Conservation (phyloP, 192 early-diverging fungal species). For the Backusella liffmaniae region DNA sequence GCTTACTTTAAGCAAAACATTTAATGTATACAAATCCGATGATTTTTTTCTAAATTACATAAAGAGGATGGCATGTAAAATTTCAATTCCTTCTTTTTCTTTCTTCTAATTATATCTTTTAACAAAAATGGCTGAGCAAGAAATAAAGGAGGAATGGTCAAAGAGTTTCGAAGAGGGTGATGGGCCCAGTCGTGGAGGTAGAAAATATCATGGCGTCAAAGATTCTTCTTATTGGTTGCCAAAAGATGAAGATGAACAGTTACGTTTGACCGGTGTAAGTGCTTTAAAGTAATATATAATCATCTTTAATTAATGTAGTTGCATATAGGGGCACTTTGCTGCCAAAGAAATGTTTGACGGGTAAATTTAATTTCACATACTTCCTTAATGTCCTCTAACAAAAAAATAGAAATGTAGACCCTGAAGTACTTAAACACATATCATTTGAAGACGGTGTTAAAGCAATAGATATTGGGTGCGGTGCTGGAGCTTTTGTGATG, state of each 20-base stretch:
- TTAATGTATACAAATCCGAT: not conserved
- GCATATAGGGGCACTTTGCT: slow-evolving; percentile 23
- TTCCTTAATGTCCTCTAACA: not conserved
- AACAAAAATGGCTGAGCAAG: too few species aligned
- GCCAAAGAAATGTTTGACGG: slow-evolving; percentile 24
- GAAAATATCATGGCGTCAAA: slow-evolving; percentile 27
- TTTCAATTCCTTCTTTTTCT: not conserved
- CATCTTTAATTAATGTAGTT: not conserved
- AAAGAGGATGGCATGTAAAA: not conserved
- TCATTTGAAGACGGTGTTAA: slow-evolving; percentile 1
- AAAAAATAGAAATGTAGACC: slow-evolving; percentile 12
- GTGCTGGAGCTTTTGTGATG: slow-evolving; percentile 32
- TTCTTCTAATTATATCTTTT: not conserved
- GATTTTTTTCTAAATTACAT: not conserved
- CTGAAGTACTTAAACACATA: not conserved
- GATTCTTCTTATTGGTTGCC: slow-evolving; percentile 26
- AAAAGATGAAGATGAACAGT: slow-evolving; percentile 31
- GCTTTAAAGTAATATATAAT: not conserved
- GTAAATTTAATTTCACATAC: not conserved
- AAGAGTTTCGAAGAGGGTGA: not conserved
- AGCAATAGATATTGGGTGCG: slow-evolving; percentile 39
- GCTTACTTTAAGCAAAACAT: not conserved
- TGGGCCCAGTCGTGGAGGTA: slow-evolving; percentile 7
- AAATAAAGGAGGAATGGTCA: too few species aligned
- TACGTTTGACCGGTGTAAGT: slow-evolving; percentile 24